phyloP scores from a whole-genome alignment of 352 stramenopile genomes.

The Phytophthora crassamura region DNA sequence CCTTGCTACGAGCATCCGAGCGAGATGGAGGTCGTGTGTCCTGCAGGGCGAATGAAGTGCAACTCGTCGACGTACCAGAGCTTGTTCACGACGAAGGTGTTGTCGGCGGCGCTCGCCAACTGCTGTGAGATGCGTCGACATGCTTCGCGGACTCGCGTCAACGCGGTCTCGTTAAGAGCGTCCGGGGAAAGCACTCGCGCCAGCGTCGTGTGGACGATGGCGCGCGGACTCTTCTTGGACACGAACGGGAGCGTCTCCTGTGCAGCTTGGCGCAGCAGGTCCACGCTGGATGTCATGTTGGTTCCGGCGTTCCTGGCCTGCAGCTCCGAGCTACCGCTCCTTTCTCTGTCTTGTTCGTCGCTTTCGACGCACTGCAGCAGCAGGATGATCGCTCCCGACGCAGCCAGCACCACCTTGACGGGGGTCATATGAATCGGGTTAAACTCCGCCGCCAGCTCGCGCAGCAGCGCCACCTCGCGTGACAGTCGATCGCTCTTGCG shows the following conservation, averaged over 20 bases:
- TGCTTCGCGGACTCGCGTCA: slow-evolving; percentile 36
- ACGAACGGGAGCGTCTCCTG: slow-evolving; percentile 48
- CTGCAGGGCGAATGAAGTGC: slow-evolving; percentile 55
- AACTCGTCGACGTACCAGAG: slow-evolving; percentile 72
- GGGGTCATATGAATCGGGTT: slow-evolving; percentile 43
- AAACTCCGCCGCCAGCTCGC: slow-evolving; percentile 37
- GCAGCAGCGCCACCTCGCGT: slow-evolving; percentile 46
- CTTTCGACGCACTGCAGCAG: slow-evolving; percentile 50
- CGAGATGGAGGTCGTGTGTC: slow-evolving; percentile 44
- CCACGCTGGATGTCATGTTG: slow-evolving; percentile 46
- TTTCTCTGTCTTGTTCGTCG: not conserved
- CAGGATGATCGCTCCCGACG: slow-evolving; percentile 61
- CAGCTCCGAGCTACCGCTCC: too few relatives aligned
- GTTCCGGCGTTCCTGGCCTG: slow-evolving; percentile 17
- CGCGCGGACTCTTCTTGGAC: slow-evolving; percentile 30
- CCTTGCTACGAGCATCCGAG: slow-evolving; percentile 16
- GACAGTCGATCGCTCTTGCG: slow-evolving; percentile 29
- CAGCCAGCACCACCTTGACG: slow-evolving; percentile 53
- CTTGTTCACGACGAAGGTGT: slow-evolving; percentile 39
- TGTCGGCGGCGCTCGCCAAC: slow-evolving; percentile 17
- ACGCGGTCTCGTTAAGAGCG: slow-evolving; percentile 27
- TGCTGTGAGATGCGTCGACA: slow-evolving; percentile 51
- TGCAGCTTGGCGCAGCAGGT: slow-evolving; percentile 48
- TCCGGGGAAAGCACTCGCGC: slow-evolving; percentile 53
- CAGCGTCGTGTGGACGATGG: slow-evolving; percentile 69